Conservation (phyloP, 257 asterid genomes). For the Lycium barbarum region DNA sequence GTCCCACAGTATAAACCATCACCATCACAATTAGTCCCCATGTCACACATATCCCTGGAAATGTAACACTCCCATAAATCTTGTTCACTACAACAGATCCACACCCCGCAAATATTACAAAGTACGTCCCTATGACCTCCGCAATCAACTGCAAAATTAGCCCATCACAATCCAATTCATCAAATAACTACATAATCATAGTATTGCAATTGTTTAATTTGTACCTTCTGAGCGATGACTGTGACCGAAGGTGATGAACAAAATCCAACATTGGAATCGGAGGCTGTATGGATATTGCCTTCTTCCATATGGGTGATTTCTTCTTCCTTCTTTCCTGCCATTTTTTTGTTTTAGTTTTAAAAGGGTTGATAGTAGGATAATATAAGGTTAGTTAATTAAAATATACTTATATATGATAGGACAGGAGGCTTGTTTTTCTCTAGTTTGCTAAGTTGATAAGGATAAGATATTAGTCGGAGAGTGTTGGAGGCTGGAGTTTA, state of each 20-base stretch:
- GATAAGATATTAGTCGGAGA: not conserved
- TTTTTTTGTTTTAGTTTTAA: not conserved
- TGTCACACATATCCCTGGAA: constrained; percentile 71
- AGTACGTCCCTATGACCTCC: constrained; percentile 69
- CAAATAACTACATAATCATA: not conserved
- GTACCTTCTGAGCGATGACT: constrained; percentile 51
- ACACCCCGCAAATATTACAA: constrained; percentile 75
- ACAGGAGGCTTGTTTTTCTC: not conserved
- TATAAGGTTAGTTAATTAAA: not conserved
- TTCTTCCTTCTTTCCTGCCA: constrained; percentile 32
- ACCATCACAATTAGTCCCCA: constrained; percentile 88
- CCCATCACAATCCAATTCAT: not conserved
- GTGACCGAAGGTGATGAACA: constrained; percentile 40
- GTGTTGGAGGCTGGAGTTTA: constrained; percentile 11
- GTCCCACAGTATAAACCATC: constrained; percentile 73
- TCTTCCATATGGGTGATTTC: constrained; percentile 56
- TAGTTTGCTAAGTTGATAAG: not conserved
- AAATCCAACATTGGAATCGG: constrained; percentile 25
- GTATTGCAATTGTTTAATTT: too few species aligned
- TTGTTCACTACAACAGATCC: constrained; percentile 70
- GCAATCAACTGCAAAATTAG: constrained; percentile 57
- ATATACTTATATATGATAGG: not conserved
- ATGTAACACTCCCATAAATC: constrained; percentile 60
- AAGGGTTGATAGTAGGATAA: not conserved
- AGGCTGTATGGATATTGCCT: constrained; percentile 34